These are phyloP conservation scores for Fusarium sp. DNA, from an alignment of 2,329 filamentous ascomycete species.

Conservation along the genomic window DNA sequence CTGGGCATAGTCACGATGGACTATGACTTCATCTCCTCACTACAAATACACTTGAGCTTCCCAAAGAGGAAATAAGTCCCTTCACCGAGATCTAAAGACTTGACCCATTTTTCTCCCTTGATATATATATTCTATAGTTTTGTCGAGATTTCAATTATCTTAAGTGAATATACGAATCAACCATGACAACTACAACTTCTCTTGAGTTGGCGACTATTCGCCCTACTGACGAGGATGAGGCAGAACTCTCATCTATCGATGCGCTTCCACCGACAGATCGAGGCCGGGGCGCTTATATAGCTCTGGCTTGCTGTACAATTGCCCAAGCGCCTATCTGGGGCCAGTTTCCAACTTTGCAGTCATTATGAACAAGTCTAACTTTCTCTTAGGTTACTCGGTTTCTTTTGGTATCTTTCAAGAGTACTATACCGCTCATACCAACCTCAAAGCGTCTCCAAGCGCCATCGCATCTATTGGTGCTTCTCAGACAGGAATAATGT, in stretches of 20 bases:
- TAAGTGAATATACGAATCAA: not conserved
- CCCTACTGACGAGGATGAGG: not conserved
- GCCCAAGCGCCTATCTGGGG: conserved; percentile 53
- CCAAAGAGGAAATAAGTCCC: conserved; percentile 18
- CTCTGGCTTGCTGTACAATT: conserved; percentile 49
- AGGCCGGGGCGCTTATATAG: conserved; percentile 47
- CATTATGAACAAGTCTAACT: not conserved
- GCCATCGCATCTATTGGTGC: conserved; percentile 45
- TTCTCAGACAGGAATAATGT: conserved; percentile 60
- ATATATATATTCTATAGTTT: not conserved
- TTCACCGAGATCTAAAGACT: conserved; percentile 28
- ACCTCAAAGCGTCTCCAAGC: conserved; percentile 59
- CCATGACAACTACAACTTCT: conserved; percentile 25
- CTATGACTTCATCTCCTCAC: conserved; percentile 29
- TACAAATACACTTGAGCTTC: conserved; percentile 13
- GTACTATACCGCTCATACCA: conserved; percentile 72
- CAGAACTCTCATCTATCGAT: conserved; percentile 12
- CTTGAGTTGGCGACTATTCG: conserved; percentile 29
- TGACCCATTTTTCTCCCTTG: conserved; percentile 3
- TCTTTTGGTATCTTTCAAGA: conserved; percentile 76
- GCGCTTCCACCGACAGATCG: conserved; percentile 48
- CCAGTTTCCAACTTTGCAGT: not conserved
- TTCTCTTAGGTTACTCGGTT: conserved; percentile 47
- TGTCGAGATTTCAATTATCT: not conserved
- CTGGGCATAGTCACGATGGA: conserved; percentile 8